Percentiles rank a stretch among this genome's conserved stretches.
phyloP scores from a whole-genome alignment of 805 yeast species.

The Lipomyces yamanashiensis region DNA sequence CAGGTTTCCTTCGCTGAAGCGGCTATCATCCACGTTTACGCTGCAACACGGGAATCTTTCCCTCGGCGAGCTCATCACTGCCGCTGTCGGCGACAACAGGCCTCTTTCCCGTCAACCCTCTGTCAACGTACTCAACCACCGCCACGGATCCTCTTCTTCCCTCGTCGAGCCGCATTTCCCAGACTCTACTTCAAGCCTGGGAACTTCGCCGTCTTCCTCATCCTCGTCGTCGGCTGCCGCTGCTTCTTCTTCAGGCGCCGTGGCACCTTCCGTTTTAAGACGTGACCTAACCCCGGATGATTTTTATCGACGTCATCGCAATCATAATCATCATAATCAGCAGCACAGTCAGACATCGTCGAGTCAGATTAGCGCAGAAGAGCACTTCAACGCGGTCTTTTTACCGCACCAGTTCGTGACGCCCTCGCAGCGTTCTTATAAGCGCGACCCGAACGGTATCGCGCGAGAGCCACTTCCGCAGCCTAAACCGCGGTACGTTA shows the following conservation, averaged over 20 bases:
- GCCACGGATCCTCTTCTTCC: background rate
- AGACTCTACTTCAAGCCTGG: background rate
- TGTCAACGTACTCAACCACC: background rate
- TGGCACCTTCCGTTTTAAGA: background rate
- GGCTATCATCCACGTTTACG: constrained; percentile 16
- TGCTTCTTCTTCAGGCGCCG: background rate
- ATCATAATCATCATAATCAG: too few species aligned
- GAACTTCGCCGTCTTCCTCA: constrained; percentile 1
- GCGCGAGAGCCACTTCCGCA: constrained; percentile 17
- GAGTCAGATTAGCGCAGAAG: background rate
- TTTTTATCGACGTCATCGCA: background rate
- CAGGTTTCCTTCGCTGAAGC: constrained; percentile 15
- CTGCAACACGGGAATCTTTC: constrained; percentile 22
- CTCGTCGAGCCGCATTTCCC: background rate
- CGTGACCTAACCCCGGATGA: constrained; percentile 3
- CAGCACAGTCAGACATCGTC: background rate
- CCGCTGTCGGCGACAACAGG: constrained; percentile 7
- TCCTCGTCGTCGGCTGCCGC: constrained; percentile 18
- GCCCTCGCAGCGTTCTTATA: constrained; percentile 14
- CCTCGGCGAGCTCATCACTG: constrained; percentile 5
- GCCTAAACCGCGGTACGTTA: constrained; percentile 8
- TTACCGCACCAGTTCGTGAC: constrained; percentile 14
- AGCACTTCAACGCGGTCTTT: constrained; percentile 7
- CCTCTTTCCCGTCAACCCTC: constrained; percentile 3
- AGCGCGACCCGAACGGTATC: constrained; percentile 9